A percentile compares a stretch with the other conserved stretches of the same genome.
Conservation (phyloP, 441 rosid genomes). For the Omphalea diandra region DNA sequence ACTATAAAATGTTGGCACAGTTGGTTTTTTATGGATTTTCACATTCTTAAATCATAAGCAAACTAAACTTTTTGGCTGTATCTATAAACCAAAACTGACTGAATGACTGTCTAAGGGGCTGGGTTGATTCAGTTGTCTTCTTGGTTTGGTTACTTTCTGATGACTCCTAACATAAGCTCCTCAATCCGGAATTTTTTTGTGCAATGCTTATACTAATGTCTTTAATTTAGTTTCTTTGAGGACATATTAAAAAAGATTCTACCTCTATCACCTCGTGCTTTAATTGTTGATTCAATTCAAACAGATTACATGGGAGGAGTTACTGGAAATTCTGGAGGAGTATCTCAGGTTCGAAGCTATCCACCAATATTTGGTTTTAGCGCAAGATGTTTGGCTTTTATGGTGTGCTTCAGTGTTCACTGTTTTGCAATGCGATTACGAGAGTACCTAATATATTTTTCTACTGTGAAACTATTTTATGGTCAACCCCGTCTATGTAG, state of each 20-base stretch:
- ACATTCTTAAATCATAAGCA: not conserved
- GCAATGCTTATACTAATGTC: conserved; percentile 15
- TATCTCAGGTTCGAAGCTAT: conserved; percentile 57
- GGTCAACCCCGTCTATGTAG: not conserved
- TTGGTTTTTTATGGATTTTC: too few relatives aligned
- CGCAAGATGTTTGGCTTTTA: not conserved
- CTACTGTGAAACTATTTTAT: conserved; percentile 3
- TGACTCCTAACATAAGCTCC: not conserved
- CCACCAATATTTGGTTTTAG: not conserved
- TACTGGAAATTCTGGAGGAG: conserved; percentile 36
- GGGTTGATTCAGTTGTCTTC: not conserved
- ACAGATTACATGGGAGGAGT: conserved; percentile 58
- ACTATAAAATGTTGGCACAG: too few relatives aligned
- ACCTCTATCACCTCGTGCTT: conserved; percentile 64
- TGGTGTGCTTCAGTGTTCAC: not conserved
- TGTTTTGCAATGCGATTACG: not conserved
- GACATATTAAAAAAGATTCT: conserved; percentile 67
- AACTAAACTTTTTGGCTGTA: too few relatives aligned
- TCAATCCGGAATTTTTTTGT: not conserved
- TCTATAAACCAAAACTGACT: not conserved
- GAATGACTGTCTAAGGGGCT: too few relatives aligned
- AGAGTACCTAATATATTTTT: conserved; percentile 9
- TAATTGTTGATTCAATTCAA: conserved; percentile 87
- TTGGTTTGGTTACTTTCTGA: not conserved
- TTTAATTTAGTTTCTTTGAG: conserved; percentile 40